phyloP scores from a whole-genome alignment of 1,139 yeast genomes.

The Saccharomycopsis hybrid region DNA sequence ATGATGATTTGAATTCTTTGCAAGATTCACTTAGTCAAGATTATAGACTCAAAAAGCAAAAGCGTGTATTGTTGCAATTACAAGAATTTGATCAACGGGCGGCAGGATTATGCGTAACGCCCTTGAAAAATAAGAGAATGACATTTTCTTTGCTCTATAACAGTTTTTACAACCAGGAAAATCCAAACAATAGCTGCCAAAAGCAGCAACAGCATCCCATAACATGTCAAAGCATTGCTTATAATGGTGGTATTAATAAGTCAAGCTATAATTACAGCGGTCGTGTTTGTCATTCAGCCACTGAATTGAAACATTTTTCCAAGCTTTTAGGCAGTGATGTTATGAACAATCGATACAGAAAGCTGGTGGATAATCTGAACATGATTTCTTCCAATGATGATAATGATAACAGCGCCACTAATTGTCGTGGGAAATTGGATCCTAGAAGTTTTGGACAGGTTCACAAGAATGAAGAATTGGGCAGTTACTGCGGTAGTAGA shows the following conservation, averaged over 20 bases:
- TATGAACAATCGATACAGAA: slow-evolving; percentile 1
- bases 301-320: slow-evolving; percentile 7
- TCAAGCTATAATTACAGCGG: too few species aligned
- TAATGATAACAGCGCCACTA: too few species aligned
- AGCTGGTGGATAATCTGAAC: not conserved
- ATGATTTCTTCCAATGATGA: too few species aligned
- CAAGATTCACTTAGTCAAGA: slow-evolving; percentile 9
- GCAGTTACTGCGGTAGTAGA: not conserved
- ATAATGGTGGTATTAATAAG: too few species aligned
- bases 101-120: not conserved
- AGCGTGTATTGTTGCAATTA: slow-evolving; percentile 10
- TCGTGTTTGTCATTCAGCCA: not conserved
- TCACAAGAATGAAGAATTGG: too few species aligned
- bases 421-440: too few species aligned
- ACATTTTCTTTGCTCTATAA: slow-evolving; percentile 15
- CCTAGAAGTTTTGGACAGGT: too few species aligned
- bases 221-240: too few species aligned
- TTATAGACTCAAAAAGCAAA: slow-evolving; percentile 14
- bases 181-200: too few species aligned
- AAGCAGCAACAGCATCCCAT: too few species aligned
- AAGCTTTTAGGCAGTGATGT: not conserved
- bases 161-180: slow-evolving; percentile 2
- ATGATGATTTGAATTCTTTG: slow-evolving; percentile 9
- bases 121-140: slow-evolving; percentile 9
- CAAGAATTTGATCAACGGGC: slow-evolving; percentile 11